Conservation (phyloP, 2,329 filamentous ascomycete genomes). For the Dactylellina drechsleri region DNA sequence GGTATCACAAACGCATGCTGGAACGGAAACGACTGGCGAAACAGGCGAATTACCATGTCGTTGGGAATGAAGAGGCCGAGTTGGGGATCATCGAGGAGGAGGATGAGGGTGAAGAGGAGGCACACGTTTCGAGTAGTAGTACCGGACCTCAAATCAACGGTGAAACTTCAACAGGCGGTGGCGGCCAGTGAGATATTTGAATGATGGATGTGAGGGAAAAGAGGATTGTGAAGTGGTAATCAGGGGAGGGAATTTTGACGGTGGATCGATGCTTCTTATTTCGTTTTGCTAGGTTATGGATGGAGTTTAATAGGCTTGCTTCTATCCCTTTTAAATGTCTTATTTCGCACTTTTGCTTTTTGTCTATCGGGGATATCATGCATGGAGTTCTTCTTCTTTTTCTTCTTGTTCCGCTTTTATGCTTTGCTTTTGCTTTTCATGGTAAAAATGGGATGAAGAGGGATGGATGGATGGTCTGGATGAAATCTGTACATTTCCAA, state of each 20-base stretch:
- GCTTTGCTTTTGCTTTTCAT: slow-evolving; percentile 30
- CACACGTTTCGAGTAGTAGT: slow-evolving; percentile 46
- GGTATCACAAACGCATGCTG: slow-evolving; percentile 96
- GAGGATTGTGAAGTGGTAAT: too few species aligned
- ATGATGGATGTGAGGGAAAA: too few species aligned
- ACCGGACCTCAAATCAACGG: slow-evolving; percentile 52
- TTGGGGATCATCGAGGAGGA: slow-evolving; percentile 53
- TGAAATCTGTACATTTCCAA: slow-evolving; percentile 50
- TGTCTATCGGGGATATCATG: slow-evolving; percentile 52
- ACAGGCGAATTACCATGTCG: slow-evolving; percentile 55
- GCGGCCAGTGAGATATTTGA: not conserved
- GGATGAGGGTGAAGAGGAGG: slow-evolving; percentile 54
- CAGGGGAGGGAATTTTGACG: too few species aligned
- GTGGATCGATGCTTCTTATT: not conserved
- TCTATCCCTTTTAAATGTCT: not conserved
- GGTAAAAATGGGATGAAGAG: slow-evolving; percentile 20
- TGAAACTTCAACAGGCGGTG: slow-evolving; percentile 21
- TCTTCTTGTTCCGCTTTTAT: slow-evolving; percentile 17
- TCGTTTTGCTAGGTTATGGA: not conserved
- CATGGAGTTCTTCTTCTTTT: slow-evolving; percentile 6
- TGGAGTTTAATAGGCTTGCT: not conserved
- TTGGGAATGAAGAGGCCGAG: slow-evolving; percentile 56
- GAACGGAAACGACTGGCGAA: slow-evolving; percentile 71
- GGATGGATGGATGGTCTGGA: slow-evolving; percentile 16
- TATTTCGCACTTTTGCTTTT: slow-evolving; percentile 10